Conservation (phyloP, 352 stramenopile genomes). For the Hyaloperonospora brassicae region DNA sequence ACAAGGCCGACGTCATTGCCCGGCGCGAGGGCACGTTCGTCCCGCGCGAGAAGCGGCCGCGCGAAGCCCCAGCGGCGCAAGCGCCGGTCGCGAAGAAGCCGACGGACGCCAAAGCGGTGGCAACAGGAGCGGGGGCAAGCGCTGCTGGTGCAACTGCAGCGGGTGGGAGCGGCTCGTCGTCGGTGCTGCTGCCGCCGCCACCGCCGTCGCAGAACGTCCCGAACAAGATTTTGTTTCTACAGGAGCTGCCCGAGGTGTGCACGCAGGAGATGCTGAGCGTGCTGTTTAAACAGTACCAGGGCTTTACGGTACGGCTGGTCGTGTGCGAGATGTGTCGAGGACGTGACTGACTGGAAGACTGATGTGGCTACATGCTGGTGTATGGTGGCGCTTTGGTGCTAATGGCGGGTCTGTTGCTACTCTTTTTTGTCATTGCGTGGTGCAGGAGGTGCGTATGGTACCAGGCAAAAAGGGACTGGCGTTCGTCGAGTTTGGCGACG, state of each 20-base stretch:
- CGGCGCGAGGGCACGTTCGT: constrained; percentile 62
- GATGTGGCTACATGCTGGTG: constrained; percentile 1
- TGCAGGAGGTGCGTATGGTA: constrained; percentile 92
- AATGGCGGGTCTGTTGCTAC: not conserved
- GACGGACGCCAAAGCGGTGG: constrained; percentile 16
- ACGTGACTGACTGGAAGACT: not conserved
- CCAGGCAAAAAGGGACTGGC: constrained; percentile 89
- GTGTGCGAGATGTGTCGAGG: not conserved
- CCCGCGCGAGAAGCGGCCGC: constrained; percentile 78
- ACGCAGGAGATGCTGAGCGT: constrained; percentile 94
- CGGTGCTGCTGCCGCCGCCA: constrained; percentile 25
- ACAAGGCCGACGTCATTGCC: constrained; percentile 77
- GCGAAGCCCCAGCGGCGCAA: constrained; percentile 36
- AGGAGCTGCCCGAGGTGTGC: constrained; percentile 89
- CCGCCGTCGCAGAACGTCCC: constrained; percentile 51
- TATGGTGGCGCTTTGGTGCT: too few species aligned
- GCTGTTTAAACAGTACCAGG: constrained; percentile 95
- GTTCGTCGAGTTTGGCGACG: constrained; percentile 94
- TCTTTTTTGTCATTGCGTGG: not conserved
- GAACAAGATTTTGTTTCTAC: constrained; percentile 92
- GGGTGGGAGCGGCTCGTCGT: constrained; percentile 8
- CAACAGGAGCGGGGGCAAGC: constrained; percentile 11
- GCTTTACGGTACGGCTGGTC: constrained; percentile 79
- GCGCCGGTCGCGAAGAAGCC: constrained; percentile 31
- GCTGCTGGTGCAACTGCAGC: constrained; percentile 3